Percentiles rank a stretch among this genome's conserved stretches.
phyloP scores from a whole-genome alignment of 345 rosid genomes.

The Populus deltoides region DNA sequence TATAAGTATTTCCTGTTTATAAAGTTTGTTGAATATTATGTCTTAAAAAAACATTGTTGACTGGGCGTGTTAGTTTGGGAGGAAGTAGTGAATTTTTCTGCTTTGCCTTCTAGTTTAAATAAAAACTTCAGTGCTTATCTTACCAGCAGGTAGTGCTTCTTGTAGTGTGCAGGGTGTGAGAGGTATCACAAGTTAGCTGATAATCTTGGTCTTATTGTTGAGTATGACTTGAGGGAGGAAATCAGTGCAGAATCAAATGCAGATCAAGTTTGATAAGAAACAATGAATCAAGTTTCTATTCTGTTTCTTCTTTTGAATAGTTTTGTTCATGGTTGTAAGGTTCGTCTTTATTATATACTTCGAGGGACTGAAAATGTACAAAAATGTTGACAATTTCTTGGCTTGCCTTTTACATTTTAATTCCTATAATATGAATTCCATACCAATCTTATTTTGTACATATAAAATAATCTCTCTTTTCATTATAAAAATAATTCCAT shows the following conservation, averaged over 20 bases:
- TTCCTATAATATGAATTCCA: conserved; percentile 27
- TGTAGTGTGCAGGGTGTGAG: conserved; percentile 89
- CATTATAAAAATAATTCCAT: conserved; percentile 9
- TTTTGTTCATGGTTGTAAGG: conserved; percentile 11
- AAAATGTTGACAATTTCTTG: conserved; percentile 15
- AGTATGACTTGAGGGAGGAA: conserved; percentile 70
- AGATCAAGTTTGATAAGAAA: conserved; percentile 42
- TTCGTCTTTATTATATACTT: conserved; percentile 13
- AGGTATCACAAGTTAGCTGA: conserved; percentile 83
- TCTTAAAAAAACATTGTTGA: background rate
- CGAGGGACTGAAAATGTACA: conserved; percentile 22
- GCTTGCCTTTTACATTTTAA: conserved; percentile 19
- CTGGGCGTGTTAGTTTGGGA: background rate
- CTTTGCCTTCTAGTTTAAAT: background rate
- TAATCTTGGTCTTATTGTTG: conserved; percentile 81
- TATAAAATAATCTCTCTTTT: conserved; percentile 24
- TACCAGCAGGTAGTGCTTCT: conserved; percentile 19
- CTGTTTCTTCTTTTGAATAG: conserved; percentile 4
- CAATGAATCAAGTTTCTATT: background rate
- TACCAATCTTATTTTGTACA: conserved; percentile 22
- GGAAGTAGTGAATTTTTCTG: background rate
- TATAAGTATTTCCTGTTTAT: background rate
- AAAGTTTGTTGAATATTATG: background rate
- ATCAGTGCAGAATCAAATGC: conserved; percentile 30
- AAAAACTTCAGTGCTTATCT: conserved; percentile 11